These are phyloP conservation scores for Hemileia vastatrix DNA, from an alignment of 1,284 basidiomycete species.

Conservation along the genomic window DNA sequence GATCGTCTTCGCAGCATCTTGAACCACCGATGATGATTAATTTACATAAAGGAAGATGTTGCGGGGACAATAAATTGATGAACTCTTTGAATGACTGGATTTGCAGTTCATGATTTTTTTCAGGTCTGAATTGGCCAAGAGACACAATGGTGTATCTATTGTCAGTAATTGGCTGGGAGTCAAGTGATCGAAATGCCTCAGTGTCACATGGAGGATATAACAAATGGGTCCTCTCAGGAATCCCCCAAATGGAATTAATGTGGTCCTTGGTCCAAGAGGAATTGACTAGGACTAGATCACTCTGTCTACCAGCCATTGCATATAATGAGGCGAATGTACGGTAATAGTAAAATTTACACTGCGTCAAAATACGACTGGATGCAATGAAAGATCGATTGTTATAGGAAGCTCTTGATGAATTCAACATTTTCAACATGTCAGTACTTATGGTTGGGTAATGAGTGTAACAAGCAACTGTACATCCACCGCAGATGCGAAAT, in stretches of 20 bases:
- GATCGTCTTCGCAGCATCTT: conserved; percentile 64
- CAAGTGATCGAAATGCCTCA: not conserved
- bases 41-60: too few species aligned
- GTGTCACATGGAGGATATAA: conserved; percentile 5
- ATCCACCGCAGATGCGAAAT: conserved; percentile 52
- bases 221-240: too few species aligned
- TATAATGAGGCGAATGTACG: conserved; percentile 76
- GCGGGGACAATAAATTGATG: too few species aligned
- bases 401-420: conserved; percentile 54
- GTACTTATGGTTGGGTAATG: conserved; percentile 96
- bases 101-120: conserved; percentile 86
- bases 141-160: not conserved
- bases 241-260: too few species aligned
- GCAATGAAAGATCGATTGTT: conserved; percentile 61
- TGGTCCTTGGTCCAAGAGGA: conserved; percentile 90
- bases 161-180: too few species aligned
- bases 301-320: conserved; percentile 61
- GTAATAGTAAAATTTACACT: conserved; percentile 62
- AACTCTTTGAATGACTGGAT: conserved; percentile 60
- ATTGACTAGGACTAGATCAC: conserved; percentile 73
- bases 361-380: conserved; percentile 54
- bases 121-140: conserved; percentile 55
- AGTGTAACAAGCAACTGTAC: conserved; percentile 74
- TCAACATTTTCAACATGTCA: conserved; percentile 83
- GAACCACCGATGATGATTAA: conserved; percentile 74